Percentiles rank a stretch among this genome's conserved stretches.
phyloP scores from a whole-genome alignment of 2,329 filamentous ascomycete species.

The Clonostachys chloroleuca region DNA sequence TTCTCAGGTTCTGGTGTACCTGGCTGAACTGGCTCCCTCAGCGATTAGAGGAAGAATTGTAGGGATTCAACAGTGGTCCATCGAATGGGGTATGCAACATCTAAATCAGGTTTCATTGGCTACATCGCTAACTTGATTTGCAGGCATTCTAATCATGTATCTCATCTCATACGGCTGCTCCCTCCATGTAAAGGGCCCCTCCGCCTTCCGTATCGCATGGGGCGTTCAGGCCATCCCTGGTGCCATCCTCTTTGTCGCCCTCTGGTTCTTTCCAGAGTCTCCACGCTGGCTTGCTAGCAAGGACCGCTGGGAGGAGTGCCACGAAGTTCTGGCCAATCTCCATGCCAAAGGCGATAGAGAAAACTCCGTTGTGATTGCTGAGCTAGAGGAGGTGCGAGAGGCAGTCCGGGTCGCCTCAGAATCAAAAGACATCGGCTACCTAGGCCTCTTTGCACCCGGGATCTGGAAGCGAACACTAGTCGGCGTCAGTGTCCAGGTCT shows the following conservation, averaged over 20 bases:
- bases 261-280: slow-evolving; percentile 57
- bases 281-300: slow-evolving; percentile 61
- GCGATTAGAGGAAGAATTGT: slow-evolving; percentile 59
- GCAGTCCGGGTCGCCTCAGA: slow-evolving; percentile 29
- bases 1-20: slow-evolving; percentile 64
- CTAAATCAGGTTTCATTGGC: neutral
- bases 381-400: slow-evolving; percentile 48
- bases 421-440: slow-evolving; percentile 28
- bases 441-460: slow-evolving; percentile 37
- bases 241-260: slow-evolving; percentile 49
- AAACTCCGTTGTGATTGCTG: slow-evolving; percentile 51
- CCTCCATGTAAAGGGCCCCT: slow-evolving; percentile 42
- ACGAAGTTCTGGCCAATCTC: slow-evolving; percentile 47
- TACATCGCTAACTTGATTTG: neutral
- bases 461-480: slow-evolving; percentile 47
- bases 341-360: slow-evolving; percentile 50
- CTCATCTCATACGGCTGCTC: slow-evolving; percentile 62
- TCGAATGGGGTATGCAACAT: slow-evolving; percentile 45
- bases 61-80: slow-evolving; percentile 69
- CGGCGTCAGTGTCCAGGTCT: slow-evolving; percentile 46
- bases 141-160: slow-evolving; percentile 67
- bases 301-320: slow-evolving; percentile 53
- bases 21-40: slow-evolving; percentile 60
- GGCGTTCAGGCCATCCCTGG: slow-evolving; percentile 60
- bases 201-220: slow-evolving; percentile 62